Evolutionary conservation across 768 basidiomycete species (phyloP).

Genomic region (Naganishia kalamii): DNA sequence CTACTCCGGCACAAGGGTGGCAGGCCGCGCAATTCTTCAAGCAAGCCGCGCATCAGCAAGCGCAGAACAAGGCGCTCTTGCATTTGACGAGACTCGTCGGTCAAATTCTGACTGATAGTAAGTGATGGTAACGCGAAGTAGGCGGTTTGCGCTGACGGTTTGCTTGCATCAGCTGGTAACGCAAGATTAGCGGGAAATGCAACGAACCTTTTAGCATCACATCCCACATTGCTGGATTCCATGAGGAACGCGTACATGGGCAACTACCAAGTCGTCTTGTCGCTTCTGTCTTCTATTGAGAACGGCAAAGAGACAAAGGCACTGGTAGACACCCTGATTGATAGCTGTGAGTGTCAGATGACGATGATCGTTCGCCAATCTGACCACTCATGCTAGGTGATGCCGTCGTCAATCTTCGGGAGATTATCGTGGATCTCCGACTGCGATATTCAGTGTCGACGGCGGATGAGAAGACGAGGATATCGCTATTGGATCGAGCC

Average conservation of each 20-base stretch:
- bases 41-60: conserved; percentile 44
- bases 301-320: conserved; percentile 76
- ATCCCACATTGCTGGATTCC: conserved; percentile 73
- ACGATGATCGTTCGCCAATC: conserved; percentile 40
- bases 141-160: background rate
- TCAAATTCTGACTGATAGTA: conserved; percentile 31
- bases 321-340: conserved; percentile 83
- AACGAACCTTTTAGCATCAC: conserved; percentile 72
- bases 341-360: conserved; percentile 52
- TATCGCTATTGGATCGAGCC: conserved; percentile 32
- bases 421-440: conserved; percentile 75
- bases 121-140: conserved; percentile 46
- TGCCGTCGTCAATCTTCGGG: conserved; percentile 83
- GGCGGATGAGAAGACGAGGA: conserved; percentile 58
- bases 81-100: conserved; percentile 46
- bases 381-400: conserved; percentile 56
- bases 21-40: conserved; percentile 44
- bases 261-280: conserved; percentile 83
- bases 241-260: conserved; percentile 85
- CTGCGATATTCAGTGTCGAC: conserved; percentile 78
- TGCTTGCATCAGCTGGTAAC: conserved; percentile 51
- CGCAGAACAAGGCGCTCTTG: conserved; percentile 43
- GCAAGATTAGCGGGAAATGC: conserved; percentile 52
- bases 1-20: conserved; percentile 34
- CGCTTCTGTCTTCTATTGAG: conserved; percentile 86